These are phyloP conservation scores for Saccharomyces hybrid DNA, from an alignment of 1,139 yeast genomes.

Conservation along the genomic window DNA sequence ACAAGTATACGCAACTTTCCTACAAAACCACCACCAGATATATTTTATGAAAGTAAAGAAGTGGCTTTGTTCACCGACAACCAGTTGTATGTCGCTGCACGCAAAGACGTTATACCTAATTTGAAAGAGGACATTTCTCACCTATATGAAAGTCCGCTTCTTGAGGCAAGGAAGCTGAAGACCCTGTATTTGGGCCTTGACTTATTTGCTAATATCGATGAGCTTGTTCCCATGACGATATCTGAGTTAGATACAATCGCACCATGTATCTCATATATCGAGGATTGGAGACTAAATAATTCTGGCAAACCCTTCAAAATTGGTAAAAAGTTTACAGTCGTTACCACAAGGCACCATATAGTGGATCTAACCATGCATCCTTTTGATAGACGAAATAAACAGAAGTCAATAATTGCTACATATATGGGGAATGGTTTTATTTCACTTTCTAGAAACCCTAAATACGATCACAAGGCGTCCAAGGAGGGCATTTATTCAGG, in stretches of 20 bases:
- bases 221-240: constrained; percentile 16
- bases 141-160: constrained; percentile 4
- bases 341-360: constrained; percentile 29
- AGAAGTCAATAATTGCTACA: constrained; percentile 13
- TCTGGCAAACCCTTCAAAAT: constrained; percentile 5
- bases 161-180: constrained; percentile 7
- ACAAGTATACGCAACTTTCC: constrained; percentile 3
- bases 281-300: constrained; percentile 7
- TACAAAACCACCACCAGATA: background rate
- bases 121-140: constrained; percentile 9
- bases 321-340: constrained; percentile 14
- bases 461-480: constrained; percentile 1
- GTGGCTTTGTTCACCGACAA: constrained; percentile 8
- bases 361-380: constrained; percentile 24
- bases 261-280: constrained; percentile 21
- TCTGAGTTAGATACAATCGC: constrained; percentile 16
- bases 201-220: constrained; percentile 17
- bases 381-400: constrained; percentile 10
- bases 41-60: constrained; percentile 6
- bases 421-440: constrained; percentile 15
- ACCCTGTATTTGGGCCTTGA: constrained; percentile 18
- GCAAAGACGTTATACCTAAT: constrained; percentile 4
- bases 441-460: constrained; percentile 15
- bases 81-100: background rate
- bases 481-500: constrained; percentile 9